Conservation (phyloP, 805 yeast species). For the Candida mattraensis region DNA sequence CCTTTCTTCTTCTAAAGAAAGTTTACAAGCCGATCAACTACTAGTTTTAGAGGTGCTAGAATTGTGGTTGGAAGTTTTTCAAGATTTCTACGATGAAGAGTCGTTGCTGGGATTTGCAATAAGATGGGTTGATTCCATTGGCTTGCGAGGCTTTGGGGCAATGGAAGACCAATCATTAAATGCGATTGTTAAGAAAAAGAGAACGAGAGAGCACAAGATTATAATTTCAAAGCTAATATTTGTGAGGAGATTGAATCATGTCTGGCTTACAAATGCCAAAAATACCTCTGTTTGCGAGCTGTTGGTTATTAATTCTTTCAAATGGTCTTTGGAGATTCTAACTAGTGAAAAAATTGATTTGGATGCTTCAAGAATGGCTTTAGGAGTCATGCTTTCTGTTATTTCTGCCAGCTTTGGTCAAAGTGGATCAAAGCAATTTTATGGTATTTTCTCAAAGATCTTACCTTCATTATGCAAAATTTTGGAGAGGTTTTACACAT, state of each 20-base stretch:
- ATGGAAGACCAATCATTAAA: constrained; percentile 31
- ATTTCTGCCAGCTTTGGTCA: constrained; percentile 34
- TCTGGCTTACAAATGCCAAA: constrained; percentile 34
- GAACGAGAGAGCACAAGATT: constrained; percentile 53
- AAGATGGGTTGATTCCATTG: constrained; percentile 51
- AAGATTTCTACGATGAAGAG: constrained; percentile 37
- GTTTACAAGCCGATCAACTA: constrained; percentile 61
- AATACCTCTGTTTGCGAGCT: constrained; percentile 29
- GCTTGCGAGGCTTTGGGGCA: constrained; percentile 55
- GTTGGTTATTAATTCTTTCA: constrained; percentile 47
- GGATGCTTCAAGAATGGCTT: constrained; percentile 64
- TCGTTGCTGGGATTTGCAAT: constrained; percentile 43
- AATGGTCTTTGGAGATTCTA: constrained; percentile 60
- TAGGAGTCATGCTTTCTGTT: constrained; percentile 54
- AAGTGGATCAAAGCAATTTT: constrained; percentile 35
- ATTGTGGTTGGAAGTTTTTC: constrained; percentile 47
- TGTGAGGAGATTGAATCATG: constrained; percentile 52
- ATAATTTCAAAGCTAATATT: constrained; percentile 60
- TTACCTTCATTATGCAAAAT: constrained; percentile 54
- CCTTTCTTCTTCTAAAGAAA: constrained; percentile 45
- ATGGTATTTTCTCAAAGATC: constrained; percentile 50
- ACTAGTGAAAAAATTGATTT: constrained; percentile 47
- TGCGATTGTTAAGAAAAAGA: constrained; percentile 35
- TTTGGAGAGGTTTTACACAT: constrained; percentile 52
- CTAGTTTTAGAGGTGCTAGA: constrained; percentile 60